phyloP scores from a whole-genome alignment of 306 rosid species.

The Citrullus mucosospermus region DNA sequence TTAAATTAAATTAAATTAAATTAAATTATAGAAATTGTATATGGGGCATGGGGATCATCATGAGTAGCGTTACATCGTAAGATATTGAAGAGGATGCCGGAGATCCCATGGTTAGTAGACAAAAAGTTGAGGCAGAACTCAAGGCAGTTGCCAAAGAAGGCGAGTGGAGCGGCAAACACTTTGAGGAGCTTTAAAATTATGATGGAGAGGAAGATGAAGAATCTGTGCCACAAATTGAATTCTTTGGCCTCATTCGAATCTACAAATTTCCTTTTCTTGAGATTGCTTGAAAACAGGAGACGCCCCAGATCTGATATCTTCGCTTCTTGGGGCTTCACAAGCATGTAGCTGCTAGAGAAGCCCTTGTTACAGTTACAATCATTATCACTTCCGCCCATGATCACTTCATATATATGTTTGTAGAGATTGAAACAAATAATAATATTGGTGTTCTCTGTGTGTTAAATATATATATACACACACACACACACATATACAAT shows the following conservation, averaged over 20 bases:
- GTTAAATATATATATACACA: no score
- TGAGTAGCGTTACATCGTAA: slow-evolving; percentile 22
- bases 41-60: no score
- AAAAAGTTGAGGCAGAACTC: slow-evolving; percentile 37
- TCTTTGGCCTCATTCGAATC: slow-evolving; percentile 10
- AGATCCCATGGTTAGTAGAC: slow-evolving; percentile 40
- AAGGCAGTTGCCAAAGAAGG: slow-evolving; percentile 20
- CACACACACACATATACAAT: no score
- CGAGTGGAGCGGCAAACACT: slow-evolving; percentile 5
- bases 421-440: no score
- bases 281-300: slow-evolving; percentile 24
- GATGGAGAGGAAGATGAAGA: slow-evolving; percentile 46
- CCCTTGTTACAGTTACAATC: slow-evolving; percentile 8
- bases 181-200: slow-evolving; percentile 23
- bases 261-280: slow-evolving; percentile 26
- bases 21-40: no score
- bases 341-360: slow-evolving; percentile 18
- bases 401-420: no score
- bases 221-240: slow-evolving; percentile 26
- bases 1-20: no score
- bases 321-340: slow-evolving; percentile 37
- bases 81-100: slow-evolving; percentile 21
- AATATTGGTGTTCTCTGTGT: no score
- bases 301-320: slow-evolving; percentile 18
- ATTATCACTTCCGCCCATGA: no score